Evolutionary conservation across 441 rosid species (phyloP).

Genomic region (Codiaeum variegatum): DNA sequence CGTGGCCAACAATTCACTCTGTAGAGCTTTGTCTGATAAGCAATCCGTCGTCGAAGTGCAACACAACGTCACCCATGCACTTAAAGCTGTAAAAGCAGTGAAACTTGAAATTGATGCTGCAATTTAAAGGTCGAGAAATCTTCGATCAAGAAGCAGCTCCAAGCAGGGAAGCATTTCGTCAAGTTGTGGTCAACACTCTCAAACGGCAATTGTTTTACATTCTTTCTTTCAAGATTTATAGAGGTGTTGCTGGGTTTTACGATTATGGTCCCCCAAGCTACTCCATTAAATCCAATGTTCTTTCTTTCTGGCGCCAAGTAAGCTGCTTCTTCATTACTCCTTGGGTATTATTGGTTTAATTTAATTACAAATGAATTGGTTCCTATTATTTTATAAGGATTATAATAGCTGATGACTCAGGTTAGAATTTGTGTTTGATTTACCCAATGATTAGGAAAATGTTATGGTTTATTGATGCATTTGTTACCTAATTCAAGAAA

Average conservation of each 20-base stretch:
- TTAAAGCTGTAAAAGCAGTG: conserved; percentile 58
- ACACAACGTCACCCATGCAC: conserved; percentile 65
- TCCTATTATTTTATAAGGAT: too few species aligned
- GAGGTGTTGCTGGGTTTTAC: conserved; percentile 84
- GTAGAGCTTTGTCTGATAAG: conserved; percentile 52
- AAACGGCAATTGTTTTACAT: conserved; percentile 75
- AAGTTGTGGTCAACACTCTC: conserved; percentile 62
- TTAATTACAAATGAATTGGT: neutral
- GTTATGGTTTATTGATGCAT: neutral
- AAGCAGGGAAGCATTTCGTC: conserved; percentile 75
- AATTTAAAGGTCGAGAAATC: conserved; percentile 70
- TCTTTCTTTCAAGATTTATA: conserved; percentile 77
- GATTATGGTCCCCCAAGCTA: conserved; percentile 90
- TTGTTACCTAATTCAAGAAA: neutral
- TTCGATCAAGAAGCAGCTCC: conserved; percentile 68
- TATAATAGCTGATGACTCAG: neutral
- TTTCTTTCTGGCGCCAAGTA: conserved; percentile 89
- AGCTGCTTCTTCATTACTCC: neutral
- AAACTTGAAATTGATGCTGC: conserved; percentile 70
- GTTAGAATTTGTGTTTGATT: neutral
- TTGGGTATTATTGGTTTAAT: neutral
- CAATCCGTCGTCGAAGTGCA: conserved; percentile 63
- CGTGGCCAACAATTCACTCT: conserved; percentile 61
- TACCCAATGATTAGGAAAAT: neutral
- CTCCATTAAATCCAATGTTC: conserved; percentile 70